A percentile compares a stretch with the other conserved stretches of the same genome.
Evolutionary conservation across 202 grass and related monocot species (phyloP).

Genomic region (Digitaria exilis): DNA sequence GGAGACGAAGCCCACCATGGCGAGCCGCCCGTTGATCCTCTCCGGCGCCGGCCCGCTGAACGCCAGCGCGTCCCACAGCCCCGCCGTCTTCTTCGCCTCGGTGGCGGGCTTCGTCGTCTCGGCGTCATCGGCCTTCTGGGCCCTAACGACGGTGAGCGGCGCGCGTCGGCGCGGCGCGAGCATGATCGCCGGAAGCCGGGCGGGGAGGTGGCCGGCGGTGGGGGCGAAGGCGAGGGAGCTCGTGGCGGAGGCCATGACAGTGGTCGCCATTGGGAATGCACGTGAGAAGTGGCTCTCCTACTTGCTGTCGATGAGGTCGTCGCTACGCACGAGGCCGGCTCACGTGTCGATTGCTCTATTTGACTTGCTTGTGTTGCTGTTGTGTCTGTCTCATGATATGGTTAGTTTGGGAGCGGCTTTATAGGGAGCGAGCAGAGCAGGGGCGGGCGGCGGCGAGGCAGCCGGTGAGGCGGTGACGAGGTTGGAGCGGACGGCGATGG

Average conservation of each 20-base stretch:
- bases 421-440: no score
- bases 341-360: no score
- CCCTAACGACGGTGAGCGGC: constrained; percentile 14
- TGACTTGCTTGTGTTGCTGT: no score
- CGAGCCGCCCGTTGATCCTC: constrained; percentile 58
- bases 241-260: background rate
- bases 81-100: background rate
- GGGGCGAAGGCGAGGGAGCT: background rate
- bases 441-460: no score
- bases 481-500: no score
- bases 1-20: constrained; percentile 60
- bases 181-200: background rate
- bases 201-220: background rate
- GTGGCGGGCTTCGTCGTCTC: background rate
- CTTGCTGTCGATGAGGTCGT: no score
- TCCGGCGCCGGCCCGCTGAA: constrained; percentile 59
- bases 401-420: no score
- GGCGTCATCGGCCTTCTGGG: background rate
- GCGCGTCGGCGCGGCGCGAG: background rate
- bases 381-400: no score
- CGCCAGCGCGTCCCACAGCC: constrained; percentile 16
- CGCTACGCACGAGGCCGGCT: no score
- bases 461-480: no score
- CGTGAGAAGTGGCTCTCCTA: background rate
- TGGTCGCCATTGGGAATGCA: constrained; percentile 24